A percentile compares a stretch with the other conserved stretches of the same genome.
Evolutionary conservation across 2,329 filamentous ascomycete species (phyloP).

Genomic region (Teratosphaeria nubilosa): DNA sequence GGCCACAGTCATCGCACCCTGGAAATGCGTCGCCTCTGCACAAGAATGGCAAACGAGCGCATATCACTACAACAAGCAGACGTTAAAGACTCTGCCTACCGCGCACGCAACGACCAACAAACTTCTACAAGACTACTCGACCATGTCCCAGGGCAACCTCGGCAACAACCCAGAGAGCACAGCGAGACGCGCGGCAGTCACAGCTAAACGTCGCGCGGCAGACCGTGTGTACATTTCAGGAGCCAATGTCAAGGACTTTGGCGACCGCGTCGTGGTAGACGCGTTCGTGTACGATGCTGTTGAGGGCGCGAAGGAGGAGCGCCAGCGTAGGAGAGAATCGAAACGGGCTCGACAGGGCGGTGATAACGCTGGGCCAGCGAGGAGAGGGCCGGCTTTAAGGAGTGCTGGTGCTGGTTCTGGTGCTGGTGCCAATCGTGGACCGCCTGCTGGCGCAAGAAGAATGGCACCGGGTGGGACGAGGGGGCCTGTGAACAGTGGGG

Average conservation of each 20-base stretch:
- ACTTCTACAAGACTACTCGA: slow-evolving; percentile 11
- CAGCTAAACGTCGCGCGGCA: slow-evolving; percentile 4
- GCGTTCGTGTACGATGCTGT: slow-evolving; percentile 14
- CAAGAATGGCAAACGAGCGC: slow-evolving; percentile 17
- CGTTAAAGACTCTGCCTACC: slow-evolving; percentile 11
- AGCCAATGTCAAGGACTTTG: slow-evolving; percentile 13
- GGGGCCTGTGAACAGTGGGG: not conserved
- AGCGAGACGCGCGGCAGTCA: slow-evolving; percentile 6
- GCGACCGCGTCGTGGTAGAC: slow-evolving; percentile 11
- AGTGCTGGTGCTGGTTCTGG: not conserved
- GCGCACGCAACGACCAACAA: slow-evolving; percentile 9
- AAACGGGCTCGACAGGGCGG: not conserved
- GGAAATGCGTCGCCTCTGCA: slow-evolving; percentile 9
- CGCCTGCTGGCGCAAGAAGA: not conserved
- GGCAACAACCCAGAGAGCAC: not conserved
- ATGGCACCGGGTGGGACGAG: not conserved
- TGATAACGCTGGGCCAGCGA: not conserved
- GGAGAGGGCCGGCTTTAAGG: not conserved
- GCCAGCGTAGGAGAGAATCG: slow-evolving; percentile 1
- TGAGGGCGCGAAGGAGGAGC: slow-evolving; percentile 5
- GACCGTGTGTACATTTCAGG: slow-evolving; percentile 10
- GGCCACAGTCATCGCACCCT: slow-evolving; percentile 8
- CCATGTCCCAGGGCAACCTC: slow-evolving; percentile 2
- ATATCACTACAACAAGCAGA: slow-evolving; percentile 16
- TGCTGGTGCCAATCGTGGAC: not conserved